phyloP scores from a whole-genome alignment of 768 basidiomycete species.

The Leccinum aurantiacum region DNA sequence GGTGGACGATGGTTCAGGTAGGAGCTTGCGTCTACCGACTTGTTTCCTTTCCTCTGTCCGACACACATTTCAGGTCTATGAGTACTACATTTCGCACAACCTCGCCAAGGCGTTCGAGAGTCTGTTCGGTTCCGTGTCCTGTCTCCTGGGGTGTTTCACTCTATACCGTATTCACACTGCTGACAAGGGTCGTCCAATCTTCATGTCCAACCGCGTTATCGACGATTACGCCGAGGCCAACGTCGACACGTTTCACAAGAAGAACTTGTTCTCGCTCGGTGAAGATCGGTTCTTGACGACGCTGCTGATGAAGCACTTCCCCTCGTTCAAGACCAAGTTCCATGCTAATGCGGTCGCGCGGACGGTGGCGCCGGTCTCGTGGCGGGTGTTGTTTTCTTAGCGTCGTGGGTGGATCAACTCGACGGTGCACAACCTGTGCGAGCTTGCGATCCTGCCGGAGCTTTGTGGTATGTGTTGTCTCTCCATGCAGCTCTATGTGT shows the following conservation, averaged over 20 bases:
- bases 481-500: too few species aligned
- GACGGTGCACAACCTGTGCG: too few species aligned
- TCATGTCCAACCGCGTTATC: constrained; percentile 70
- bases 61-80: constrained; percentile 49
- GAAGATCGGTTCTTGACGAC: constrained; percentile 74
- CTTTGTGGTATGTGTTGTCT: too few species aligned
- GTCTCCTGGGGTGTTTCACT: constrained; percentile 74
- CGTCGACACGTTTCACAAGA: constrained; percentile 70
- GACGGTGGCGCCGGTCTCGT: too few species aligned
- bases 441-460: too few species aligned
- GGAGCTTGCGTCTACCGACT: constrained; percentile 2
- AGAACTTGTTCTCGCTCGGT: constrained; percentile 63
- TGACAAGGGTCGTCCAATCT: constrained; percentile 70
- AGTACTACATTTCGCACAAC: constrained; percentile 69
- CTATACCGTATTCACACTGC: constrained; percentile 67
- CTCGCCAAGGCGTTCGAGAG: constrained; percentile 66
- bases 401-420: too few species aligned
- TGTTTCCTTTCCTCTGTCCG: constrained; percentile 1
- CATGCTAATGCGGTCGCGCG: too few species aligned
- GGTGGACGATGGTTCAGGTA: constrained; percentile 79
- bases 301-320: constrained; percentile 69
- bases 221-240: constrained; percentile 66
- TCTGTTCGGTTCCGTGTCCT: constrained; percentile 67
- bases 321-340: constrained; percentile 36
- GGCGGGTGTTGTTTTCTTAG: too few species aligned